Evolutionary conservation across 78 protist species (phyloP).

Genomic region (Dictyostelium capitatum): DNA sequence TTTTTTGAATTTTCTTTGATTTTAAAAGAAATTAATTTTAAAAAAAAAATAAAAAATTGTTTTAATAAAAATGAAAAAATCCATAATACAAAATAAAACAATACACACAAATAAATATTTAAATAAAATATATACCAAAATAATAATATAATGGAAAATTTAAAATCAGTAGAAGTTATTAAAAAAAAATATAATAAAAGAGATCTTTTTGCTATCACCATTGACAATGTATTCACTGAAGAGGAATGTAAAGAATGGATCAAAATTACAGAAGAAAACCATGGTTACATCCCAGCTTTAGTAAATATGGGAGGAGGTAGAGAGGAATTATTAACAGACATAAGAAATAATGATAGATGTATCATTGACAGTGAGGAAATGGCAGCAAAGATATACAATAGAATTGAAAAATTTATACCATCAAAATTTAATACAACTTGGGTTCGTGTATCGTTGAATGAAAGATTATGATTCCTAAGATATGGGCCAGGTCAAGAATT

Average conservation of each 20-base stretch:
- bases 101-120: too few species aligned
- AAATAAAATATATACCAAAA: too few species aligned
- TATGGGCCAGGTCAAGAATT: slow-evolving; percentile 38
- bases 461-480: slow-evolving; percentile 53
- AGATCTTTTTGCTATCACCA: not conserved
- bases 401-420: slow-evolving; percentile 26
- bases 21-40: too few species aligned
- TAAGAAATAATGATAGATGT: slow-evolving; percentile 73
- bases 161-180: too few species aligned
- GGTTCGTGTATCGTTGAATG: slow-evolving; percentile 9
- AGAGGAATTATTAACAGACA: slow-evolving; percentile 20
- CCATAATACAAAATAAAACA: too few species aligned
- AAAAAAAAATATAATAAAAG: too few species aligned
- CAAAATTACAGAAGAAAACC: slow-evolving; percentile 16
- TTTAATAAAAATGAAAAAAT: too few species aligned
- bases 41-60: too few species aligned
- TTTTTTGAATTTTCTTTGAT: too few species aligned
- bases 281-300: slow-evolving; percentile 55
- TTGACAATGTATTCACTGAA: slow-evolving; percentile 38
- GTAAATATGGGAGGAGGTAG: slow-evolving; percentile 48
- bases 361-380: slow-evolving; percentile 58
- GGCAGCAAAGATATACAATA: slow-evolving; percentile 37
- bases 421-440: not conserved
- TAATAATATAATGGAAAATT: too few species aligned
- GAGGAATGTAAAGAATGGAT: slow-evolving; percentile 72